These are phyloP conservation scores for Suillus weaverae DNA, from an alignment of 768 basidiomycete genomes.

Conservation along the genomic window DNA sequence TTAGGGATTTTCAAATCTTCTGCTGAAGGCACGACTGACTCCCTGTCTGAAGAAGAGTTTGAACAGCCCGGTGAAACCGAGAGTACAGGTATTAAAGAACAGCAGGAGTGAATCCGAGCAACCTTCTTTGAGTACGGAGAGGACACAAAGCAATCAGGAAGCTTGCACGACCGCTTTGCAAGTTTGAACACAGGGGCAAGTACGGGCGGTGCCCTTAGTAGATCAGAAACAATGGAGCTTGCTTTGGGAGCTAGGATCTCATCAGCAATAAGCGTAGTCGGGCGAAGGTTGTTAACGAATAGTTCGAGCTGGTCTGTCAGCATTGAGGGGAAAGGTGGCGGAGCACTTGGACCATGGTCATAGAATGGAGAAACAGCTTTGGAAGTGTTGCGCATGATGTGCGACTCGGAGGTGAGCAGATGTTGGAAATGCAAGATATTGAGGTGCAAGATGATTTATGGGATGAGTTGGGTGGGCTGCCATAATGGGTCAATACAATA, in stretches of 20 bases:
- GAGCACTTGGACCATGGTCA: background rate
- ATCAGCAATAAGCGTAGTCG: conserved; percentile 1
- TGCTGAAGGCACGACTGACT: too few species aligned
- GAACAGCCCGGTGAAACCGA: too few species aligned
- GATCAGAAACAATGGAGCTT: too few species aligned
- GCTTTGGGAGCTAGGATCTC: background rate
- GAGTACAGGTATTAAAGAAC: too few species aligned
- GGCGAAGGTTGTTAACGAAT: background rate
- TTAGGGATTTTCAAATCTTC: too few species aligned
- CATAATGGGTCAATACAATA: too few species aligned
- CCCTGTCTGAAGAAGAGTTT: too few species aligned
- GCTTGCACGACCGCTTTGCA: too few species aligned
- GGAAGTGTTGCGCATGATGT: conserved; percentile 3
- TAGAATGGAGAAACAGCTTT: conserved; percentile 2
- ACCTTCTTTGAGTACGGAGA: background rate
- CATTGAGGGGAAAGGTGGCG: background rate
- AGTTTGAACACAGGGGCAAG: too few species aligned
- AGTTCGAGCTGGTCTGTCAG: conserved; percentile 4
- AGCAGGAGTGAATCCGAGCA: background rate
- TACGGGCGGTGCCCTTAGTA: too few species aligned
- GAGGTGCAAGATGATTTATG: background rate
- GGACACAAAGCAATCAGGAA: too few species aligned
- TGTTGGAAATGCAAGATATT: background rate
- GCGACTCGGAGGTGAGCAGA: background rate
- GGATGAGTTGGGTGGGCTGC: too few species aligned